Evolutionary conservation across 2,329 filamentous ascomycete genomes (phyloP), one percentile per base, ranked within the genome.

Genomic region (Fusarium poae): DNA sequence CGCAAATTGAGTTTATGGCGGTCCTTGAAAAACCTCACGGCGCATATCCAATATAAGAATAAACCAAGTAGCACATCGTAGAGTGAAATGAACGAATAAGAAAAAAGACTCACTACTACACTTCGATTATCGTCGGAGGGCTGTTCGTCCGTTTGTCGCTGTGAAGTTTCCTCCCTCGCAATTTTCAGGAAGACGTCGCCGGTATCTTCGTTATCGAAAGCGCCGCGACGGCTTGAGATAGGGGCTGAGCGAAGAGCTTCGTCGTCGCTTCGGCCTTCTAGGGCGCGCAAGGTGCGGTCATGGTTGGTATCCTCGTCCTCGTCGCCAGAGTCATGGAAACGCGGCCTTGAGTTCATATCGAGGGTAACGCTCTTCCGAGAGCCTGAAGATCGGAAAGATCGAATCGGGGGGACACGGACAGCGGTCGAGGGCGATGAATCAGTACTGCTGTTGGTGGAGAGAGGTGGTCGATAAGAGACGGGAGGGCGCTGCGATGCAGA

Each of bases 151-250:
- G 72, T 64, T 20, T 74, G 72, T 51, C 80, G 82, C 48, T 79
- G 81, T 18, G 76, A 72, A 16, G 82, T 69, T 65, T 88, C 86
- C 61, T 89, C 85, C 13, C 83, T 80, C 15, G 87, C 86, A 62
- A 89, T 88, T 55, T 81, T 84, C 62, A 89, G 82, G 67, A 89
- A 89, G 40, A 89, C 79, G 66, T 89, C 87, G 39, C 85, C 85
- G 5, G 82, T 85, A 67, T 88, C 86, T 55, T 89, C 86, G 42
- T 77, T 79, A 51, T 85, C 74, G 12, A 71, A 59, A 72, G 75
- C 45, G 72, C 78, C 65, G 71, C 77, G 68, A 67, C 77, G 49
- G 16, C 77, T 77, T 2, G 81, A 81, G 21, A 80, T 79, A 9
- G 81, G 79, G n/a, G 82, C 81, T 68, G 79, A 78, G 27, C 80